Evolutionary conservation across 1,284 basidiomycete species (phyloP), one percentile per base, ranked within the genome.

Genomic region (Austroboletus novae-zelandiae): DNA sequence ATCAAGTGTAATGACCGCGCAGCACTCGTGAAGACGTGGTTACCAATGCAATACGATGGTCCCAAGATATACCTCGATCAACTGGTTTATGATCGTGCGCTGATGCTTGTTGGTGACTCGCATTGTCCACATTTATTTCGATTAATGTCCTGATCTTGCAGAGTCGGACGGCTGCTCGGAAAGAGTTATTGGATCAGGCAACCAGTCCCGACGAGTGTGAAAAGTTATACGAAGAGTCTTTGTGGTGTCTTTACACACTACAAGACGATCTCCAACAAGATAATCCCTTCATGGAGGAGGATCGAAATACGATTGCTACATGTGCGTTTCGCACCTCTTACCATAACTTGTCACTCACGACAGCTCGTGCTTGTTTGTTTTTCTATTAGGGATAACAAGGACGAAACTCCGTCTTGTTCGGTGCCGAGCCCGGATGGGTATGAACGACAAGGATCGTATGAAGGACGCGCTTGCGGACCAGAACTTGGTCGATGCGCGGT

Each of bases 81-180:
- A 62, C 70, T 91, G n/a, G 80, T 91, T 7, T 91, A 91, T 62
- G 88, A 91, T 64, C 82, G 86, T 48, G 89, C 89, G 1, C 71
- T 91, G 29, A 64, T 78, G 35, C 73, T 91, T 29, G 87, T 90
- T 51, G 40, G 79, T 73, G 25, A 1, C 15, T 42, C 35, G n/a
- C 29, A 35, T 23, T 48, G n/a, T n/a, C 9, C 40, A 14, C 5
- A 15, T 13, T 40, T 2, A 8, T 11, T 39, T 10, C 36, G 3
- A 29, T 45, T 48, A 15, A 61, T 14, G 1, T 15, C 20, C 2
- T 45, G n/a, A 11, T n/a, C 7, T 7, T 37, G 13, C 67, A 96
- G 94, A 96, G 94, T 52, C 88, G 94, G 9, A 89, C 87, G 4
- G 94, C 94, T 39, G 96, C 96, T 1, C 80, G 89, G 27, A 92